Evolutionary conservation across 805 yeast genomes (phyloP).

Genomic region (Hemisphaericaspora nanyangensis): DNA sequence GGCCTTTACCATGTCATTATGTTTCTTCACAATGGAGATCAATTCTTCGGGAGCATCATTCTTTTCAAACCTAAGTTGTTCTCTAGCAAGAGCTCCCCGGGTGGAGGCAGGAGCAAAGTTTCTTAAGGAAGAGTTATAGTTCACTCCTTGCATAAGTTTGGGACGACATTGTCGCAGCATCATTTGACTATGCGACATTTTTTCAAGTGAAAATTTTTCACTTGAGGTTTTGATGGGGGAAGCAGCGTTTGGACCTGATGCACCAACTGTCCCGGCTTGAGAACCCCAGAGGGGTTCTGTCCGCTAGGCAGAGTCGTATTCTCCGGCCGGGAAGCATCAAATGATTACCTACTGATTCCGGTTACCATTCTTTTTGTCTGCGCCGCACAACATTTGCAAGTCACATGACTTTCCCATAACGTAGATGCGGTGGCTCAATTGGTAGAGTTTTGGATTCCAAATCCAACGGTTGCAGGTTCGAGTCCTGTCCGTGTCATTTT

Average conservation of each 20-base stretch:
- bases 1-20: background rate
- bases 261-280: background rate
- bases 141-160: background rate
- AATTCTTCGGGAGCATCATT: background rate
- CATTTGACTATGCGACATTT: background rate
- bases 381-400: no score
- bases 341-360: background rate
- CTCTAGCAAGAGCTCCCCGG: background rate
- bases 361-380: background rate
- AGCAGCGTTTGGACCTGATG: background rate
- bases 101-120: background rate
- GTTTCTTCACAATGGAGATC: background rate
- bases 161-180: background rate
- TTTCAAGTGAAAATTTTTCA: background rate
- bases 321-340: background rate
- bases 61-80: background rate
- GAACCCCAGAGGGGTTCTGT: background rate
- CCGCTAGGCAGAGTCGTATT: background rate
- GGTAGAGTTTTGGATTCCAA: conserved; percentile 5
- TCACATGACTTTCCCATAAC: no score
- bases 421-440: conserved; percentile 7
- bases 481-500: conserved; percentile 5
- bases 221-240: background rate
- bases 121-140: background rate
- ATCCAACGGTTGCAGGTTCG: conserved; percentile 5